phyloP scores from a whole-genome alignment of 2,329 filamentous ascomycete species.

The Colletotrichum orchidophilum region DNA sequence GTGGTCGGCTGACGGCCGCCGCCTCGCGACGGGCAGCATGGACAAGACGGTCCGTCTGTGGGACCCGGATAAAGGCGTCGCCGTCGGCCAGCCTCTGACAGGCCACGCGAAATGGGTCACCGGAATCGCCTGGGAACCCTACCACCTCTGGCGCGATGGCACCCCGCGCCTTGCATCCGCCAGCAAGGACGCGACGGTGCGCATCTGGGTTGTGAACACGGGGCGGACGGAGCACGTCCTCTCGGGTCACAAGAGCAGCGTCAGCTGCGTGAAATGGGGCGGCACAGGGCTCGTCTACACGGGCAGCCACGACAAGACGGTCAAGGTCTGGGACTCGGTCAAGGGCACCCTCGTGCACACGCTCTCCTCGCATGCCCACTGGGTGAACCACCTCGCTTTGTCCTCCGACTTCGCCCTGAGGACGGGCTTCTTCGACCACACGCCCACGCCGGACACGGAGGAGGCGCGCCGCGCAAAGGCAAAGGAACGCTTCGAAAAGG shows the following conservation, averaged over 20 bases:
- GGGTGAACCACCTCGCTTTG: slow-evolving; percentile 94
- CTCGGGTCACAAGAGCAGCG: slow-evolving; percentile 86
- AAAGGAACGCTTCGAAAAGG: slow-evolving; percentile 84
- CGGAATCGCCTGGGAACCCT: slow-evolving; percentile 86
- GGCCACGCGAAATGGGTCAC: slow-evolving; percentile 93
- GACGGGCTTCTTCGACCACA: slow-evolving; percentile 88
- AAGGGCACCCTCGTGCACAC: slow-evolving; percentile 84
- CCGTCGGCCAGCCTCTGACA: slow-evolving; percentile 74
- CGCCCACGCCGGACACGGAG: slow-evolving; percentile 70
- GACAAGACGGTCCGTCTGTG: slow-evolving; percentile 92
- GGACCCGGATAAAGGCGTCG: slow-evolving; percentile 83
- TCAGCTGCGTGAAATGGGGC: slow-evolving; percentile 94
- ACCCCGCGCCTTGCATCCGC: slow-evolving; percentile 84
- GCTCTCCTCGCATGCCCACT: slow-evolving; percentile 85
- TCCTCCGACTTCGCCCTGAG: slow-evolving; percentile 91
- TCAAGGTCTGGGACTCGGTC: slow-evolving; percentile 88
- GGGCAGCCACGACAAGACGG: slow-evolving; percentile 88
- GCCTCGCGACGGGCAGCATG: slow-evolving; percentile 90
- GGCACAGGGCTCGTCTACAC: slow-evolving; percentile 88
- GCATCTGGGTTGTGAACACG: slow-evolving; percentile 85
- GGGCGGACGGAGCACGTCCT: slow-evolving; percentile 83
- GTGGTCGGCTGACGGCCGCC: slow-evolving; percentile 84
- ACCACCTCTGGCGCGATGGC: slow-evolving; percentile 80
- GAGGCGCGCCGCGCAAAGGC: slow-evolving; percentile 80
- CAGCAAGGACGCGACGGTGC: slow-evolving; percentile 88